phyloP scores from a whole-genome alignment of 352 stramenopile species.

The Phytopythium aichiense region DNA sequence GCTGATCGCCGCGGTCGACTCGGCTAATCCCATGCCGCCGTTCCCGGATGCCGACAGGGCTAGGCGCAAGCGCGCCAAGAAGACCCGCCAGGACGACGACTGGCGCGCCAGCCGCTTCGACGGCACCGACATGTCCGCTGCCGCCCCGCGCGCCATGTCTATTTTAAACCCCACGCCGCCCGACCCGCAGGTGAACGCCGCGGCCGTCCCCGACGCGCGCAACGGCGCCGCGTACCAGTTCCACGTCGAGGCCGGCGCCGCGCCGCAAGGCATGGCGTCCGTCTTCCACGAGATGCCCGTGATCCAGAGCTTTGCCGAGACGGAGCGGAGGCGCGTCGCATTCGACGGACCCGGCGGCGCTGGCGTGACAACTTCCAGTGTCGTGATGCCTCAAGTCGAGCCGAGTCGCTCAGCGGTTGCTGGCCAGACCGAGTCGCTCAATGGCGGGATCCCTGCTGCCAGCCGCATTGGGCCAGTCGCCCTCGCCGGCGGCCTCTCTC shows the following conservation, averaged over 20 bases:
- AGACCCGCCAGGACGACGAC: conserved; percentile 1
- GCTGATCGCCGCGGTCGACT: conserved; percentile 35
- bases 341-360: neutral
- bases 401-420: conserved; percentile 6
- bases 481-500: conserved; percentile 23
- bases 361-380: neutral
- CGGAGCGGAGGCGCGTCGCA: conserved; percentile 19
- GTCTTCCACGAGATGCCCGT: conserved; percentile 57
- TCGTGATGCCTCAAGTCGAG: neutral
- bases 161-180: conserved; percentile 8
- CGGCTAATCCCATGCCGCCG: conserved; percentile 4
- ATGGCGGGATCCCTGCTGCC: conserved; percentile 15
- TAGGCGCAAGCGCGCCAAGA: conserved; percentile 28
- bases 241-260: neutral
- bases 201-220: neutral
- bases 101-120: neutral
- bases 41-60: conserved; percentile 7
- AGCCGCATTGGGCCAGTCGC: neutral
- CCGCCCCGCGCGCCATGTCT: conserved; percentile 11
- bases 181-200: conserved; percentile 11
- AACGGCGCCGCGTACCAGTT: neutral
- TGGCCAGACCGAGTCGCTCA: conserved; percentile 16
- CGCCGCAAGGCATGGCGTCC: conserved; percentile 12
- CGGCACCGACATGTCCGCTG: conserved; percentile 5
- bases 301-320: conserved; percentile 63